Evolutionary conservation across 257 asterid species (phyloP).

Genomic region (Apocynum venetum): DNA sequence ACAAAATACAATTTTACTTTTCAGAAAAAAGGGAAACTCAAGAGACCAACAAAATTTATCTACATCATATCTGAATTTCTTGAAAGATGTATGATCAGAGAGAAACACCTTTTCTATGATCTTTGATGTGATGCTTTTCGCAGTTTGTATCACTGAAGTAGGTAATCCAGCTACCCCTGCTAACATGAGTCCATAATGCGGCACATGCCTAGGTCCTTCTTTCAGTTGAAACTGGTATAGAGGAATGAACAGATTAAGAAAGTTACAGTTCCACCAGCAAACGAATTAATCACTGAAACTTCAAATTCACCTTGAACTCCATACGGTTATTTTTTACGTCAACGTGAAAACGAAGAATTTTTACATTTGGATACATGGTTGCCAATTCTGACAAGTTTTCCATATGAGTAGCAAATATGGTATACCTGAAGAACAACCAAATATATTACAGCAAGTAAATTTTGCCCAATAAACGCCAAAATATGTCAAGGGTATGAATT

Average conservation of each 20-base stretch:
- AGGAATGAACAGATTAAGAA: constrained; percentile 15
- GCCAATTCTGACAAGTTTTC: constrained; percentile 80
- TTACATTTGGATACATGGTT: constrained; percentile 83
- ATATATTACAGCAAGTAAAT: neutral
- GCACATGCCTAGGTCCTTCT: constrained; percentile 76
- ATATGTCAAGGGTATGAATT: neutral
- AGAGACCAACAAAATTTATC: neutral
- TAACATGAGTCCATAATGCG: constrained; percentile 94
- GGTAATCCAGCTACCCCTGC: constrained; percentile 97
- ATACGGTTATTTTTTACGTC: constrained; percentile 74
- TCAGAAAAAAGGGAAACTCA: neutral
- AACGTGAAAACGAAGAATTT: constrained; percentile 78
- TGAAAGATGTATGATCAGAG: neutral
- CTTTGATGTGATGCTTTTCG: constrained; percentile 63
- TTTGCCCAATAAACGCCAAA: neutral
- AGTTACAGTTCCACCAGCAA: neutral
- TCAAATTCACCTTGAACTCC: constrained; percentile 80
- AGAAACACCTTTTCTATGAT: constrained; percentile 58
- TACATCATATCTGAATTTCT: neutral
- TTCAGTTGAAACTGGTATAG: constrained; percentile 70
- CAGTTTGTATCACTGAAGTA: constrained; percentile 61
- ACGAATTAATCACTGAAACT: constrained; percentile 7
- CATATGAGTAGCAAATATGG: constrained; percentile 96
- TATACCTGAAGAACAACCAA: constrained; percentile 51
- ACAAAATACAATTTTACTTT: neutral